Conservation (phyloP, 495 filamentous ascomycete genomes). For the Lasiosphaeria ovina region DNA sequence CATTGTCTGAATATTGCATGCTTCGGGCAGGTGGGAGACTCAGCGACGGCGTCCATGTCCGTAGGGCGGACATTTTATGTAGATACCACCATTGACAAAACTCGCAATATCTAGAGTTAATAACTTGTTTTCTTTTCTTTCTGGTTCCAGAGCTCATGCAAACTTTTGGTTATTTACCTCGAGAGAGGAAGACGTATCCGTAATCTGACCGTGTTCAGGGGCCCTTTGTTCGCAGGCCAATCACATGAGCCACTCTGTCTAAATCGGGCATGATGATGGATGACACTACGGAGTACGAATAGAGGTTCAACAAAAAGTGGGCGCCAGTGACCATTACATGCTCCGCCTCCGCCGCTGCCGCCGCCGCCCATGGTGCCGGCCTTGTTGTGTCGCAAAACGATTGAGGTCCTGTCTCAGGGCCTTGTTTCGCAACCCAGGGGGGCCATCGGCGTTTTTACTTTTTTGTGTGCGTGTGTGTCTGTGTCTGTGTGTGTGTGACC, state of each 20-base stretch:
- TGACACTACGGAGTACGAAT: background rate
- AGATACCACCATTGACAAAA: slow-evolving; percentile 7
- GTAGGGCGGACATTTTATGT: background rate
- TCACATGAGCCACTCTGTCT: background rate
- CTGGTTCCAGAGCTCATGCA: background rate
- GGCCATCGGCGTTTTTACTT: too few species aligned
- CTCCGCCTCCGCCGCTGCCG: too few species aligned
- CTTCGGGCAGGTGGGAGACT: background rate
- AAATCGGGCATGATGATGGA: background rate
- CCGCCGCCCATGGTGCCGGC: too few species aligned
- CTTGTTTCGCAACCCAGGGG: too few species aligned
- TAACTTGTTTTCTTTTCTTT: background rate
- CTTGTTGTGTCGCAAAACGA: too few species aligned
- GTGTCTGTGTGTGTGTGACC: too few species aligned
- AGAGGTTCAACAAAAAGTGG: too few species aligned
- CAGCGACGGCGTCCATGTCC: background rate
- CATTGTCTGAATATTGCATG: slow-evolving; percentile 7
- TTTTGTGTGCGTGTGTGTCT: too few species aligned
- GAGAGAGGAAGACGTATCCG: background rate
- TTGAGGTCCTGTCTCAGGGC: too few species aligned
- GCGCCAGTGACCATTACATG: too few species aligned
- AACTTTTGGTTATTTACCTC: background rate
- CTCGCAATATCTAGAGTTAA: background rate
- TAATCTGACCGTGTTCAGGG: background rate
- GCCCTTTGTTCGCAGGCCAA: background rate